Evolutionary conservation across 768 basidiomycete species (phyloP).

Genomic region (Xerocomus brunneocitrinus): DNA sequence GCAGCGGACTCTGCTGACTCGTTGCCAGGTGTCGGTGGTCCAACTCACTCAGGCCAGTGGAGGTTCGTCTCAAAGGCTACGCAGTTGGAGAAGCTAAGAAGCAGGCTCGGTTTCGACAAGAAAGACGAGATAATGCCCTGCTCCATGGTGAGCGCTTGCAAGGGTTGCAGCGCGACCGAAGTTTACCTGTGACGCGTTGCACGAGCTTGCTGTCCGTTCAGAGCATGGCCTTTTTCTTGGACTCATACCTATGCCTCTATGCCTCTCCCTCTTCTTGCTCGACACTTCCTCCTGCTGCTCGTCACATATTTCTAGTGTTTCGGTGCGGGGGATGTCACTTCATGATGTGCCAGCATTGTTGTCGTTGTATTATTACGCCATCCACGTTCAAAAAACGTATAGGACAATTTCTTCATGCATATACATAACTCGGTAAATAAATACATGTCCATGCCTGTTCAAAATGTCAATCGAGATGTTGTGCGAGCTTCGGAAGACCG

Average conservation of each 20-base stretch:
- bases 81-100: constrained; percentile 61
- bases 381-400: constrained; percentile 9
- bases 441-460: constrained; percentile 23
- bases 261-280: constrained; percentile 10
- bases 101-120: constrained; percentile 45
- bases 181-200: constrained; percentile 27
- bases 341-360: constrained; percentile 26
- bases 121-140: constrained; percentile 15
- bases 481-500: neutral
- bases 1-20: constrained; percentile 9
- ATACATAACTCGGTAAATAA: constrained; percentile 1
- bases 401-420: constrained; percentile 30
- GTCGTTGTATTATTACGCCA: constrained; percentile 28
- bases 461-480: too few species aligned
- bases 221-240: constrained; percentile 7
- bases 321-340: constrained; percentile 1
- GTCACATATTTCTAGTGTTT: constrained; percentile 18
- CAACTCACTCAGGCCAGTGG: constrained; percentile 20
- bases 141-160: constrained; percentile 27
- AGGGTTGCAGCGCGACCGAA: constrained; percentile 21
- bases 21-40: constrained; percentile 5
- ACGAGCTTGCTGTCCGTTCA: neutral
- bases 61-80: constrained; percentile 57
- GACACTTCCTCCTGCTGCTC: constrained; percentile 4
- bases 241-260: constrained; percentile 18